A percentile compares a stretch with the other conserved stretches of the same genome.
Conservation (phyloP, 2,329 filamentous ascomycete species). For the Fusarium tanahbumbuense region DNA sequence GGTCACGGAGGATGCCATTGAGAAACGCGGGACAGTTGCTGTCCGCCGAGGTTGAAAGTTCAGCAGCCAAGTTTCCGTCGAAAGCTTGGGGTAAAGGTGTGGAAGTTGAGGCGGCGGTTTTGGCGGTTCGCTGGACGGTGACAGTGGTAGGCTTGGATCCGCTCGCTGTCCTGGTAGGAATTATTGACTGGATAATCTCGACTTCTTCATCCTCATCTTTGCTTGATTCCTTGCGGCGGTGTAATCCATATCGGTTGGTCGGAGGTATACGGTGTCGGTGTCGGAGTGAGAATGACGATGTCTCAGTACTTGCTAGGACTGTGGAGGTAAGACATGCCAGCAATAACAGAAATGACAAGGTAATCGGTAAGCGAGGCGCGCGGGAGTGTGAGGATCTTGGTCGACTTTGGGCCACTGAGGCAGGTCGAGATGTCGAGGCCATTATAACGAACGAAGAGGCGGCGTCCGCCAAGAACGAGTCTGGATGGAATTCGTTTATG, state of each 20-base stretch:
- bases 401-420: constrained; percentile 12
- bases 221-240: constrained; percentile 29
- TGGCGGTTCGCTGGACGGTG: constrained; percentile 39
- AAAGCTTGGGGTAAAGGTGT: constrained; percentile 70
- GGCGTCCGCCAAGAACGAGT: constrained; percentile 16
- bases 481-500: neutral
- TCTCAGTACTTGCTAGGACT: constrained; percentile 34
- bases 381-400: constrained; percentile 3
- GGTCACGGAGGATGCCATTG: constrained; percentile 71
- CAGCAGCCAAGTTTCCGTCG: constrained; percentile 71
- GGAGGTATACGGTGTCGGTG: constrained; percentile 18
- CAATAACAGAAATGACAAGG: constrained; percentile 34
- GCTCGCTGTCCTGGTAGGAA: constrained; percentile 28
- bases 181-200: constrained; percentile 27
- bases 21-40: constrained; percentile 75
- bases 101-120: constrained; percentile 47
- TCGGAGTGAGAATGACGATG: constrained; percentile 28
- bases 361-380: constrained; percentile 25
- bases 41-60: constrained; percentile 66
- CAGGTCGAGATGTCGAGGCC: constrained; percentile 19
- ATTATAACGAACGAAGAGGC: constrained; percentile 40
- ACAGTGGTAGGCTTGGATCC: constrained; percentile 40
- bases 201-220: constrained; percentile 33
- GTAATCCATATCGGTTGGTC: constrained; percentile 21
- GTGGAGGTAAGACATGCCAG: constrained; percentile 42